Evolutionary conservation across 2,329 filamentous ascomycete genomes (phyloP).

Genomic region (Stachybotrys chartarum): DNA sequence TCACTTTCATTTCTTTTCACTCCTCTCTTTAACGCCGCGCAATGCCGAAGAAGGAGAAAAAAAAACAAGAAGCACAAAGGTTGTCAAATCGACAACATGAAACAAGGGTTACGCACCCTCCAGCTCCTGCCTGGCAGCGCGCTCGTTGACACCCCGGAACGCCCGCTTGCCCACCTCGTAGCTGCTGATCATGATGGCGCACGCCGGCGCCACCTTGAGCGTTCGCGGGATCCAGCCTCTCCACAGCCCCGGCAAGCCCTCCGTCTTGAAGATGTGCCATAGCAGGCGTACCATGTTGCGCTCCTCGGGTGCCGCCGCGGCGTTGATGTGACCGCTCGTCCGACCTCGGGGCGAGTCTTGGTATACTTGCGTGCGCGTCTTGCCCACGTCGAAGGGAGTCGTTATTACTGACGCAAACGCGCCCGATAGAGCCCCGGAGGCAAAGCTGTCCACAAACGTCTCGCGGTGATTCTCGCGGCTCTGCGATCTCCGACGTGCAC

Average conservation of each 20-base stretch:
- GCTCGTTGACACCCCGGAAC: constrained; percentile 67
- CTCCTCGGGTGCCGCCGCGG: constrained; percentile 57
- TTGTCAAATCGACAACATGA: neutral
- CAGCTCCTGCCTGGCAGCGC: constrained; percentile 10
- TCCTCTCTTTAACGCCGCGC: constrained; percentile 3
- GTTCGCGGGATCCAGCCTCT: constrained; percentile 87
- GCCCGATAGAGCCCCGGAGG: constrained; percentile 77
- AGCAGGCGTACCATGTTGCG: constrained; percentile 73
- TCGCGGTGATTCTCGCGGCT: constrained; percentile 63
- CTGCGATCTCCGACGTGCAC: constrained; percentile 47
- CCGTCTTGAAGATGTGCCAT: constrained; percentile 83
- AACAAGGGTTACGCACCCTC: neutral
- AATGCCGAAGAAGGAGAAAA: constrained; percentile 1
- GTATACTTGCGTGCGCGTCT: constrained; percentile 86
- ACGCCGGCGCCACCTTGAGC: constrained; percentile 90
- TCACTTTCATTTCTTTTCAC: neutral
- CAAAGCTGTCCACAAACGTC: constrained; percentile 83
- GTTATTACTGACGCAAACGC: constrained; percentile 82
- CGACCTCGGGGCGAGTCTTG: constrained; percentile 39
- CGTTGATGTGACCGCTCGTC: constrained; percentile 24
- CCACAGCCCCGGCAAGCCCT: constrained; percentile 77
- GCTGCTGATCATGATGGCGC: constrained; percentile 98
- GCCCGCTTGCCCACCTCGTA: constrained; percentile 94
- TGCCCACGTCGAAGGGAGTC: constrained; percentile 94
- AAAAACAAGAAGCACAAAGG: neutral